These are phyloP conservation scores for Waltiozyma sp. DNA, from an alignment of 1,139 yeast genomes.

Conservation along the genomic window DNA sequence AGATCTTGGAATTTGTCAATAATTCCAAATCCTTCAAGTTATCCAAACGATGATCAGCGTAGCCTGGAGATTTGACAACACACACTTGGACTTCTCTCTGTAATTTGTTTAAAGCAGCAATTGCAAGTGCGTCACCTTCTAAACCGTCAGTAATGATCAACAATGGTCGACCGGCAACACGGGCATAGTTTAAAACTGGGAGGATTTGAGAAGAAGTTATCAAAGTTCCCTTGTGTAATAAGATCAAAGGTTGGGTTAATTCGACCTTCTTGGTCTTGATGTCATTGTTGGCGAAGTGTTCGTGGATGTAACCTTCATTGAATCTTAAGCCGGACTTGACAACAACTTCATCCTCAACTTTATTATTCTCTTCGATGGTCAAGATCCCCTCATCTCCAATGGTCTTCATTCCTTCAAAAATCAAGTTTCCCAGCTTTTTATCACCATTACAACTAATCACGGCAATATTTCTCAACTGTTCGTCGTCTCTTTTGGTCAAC, in stretches of 20 bases:
- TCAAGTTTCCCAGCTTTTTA: slow-evolving; percentile 11
- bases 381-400: slow-evolving; percentile 20
- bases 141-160: slow-evolving; percentile 15
- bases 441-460: slow-evolving; percentile 17
- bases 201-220: slow-evolving; percentile 15
- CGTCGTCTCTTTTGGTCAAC: slow-evolving; percentile 8
- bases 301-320: slow-evolving; percentile 14
- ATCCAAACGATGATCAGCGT: slow-evolving; percentile 16
- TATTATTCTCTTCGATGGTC: slow-evolving; percentile 16
- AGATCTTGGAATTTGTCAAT: slow-evolving; percentile 15
- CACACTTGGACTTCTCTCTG: slow-evolving; percentile 16
- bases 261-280: slow-evolving; percentile 15
- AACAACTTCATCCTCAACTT: slow-evolving; percentile 14
- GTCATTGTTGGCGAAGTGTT: slow-evolving; percentile 15
- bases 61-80: slow-evolving; percentile 18
- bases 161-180: slow-evolving; percentile 13
- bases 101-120: slow-evolving; percentile 16
- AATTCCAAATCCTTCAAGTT: slow-evolving; percentile 15
- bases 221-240: slow-evolving; percentile 15
- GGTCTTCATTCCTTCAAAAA: slow-evolving; percentile 17
- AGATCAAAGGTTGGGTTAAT: slow-evolving; percentile 14
- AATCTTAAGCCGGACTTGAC: slow-evolving; percentile 17
- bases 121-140: slow-evolving; percentile 19
- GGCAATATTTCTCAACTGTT: slow-evolving; percentile 17
- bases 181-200: slow-evolving; percentile 16